Evolutionary conservation across 2,329 filamentous ascomycete genomes (phyloP).

Genomic region (Paracorniculantispora psalliotae): DNA sequence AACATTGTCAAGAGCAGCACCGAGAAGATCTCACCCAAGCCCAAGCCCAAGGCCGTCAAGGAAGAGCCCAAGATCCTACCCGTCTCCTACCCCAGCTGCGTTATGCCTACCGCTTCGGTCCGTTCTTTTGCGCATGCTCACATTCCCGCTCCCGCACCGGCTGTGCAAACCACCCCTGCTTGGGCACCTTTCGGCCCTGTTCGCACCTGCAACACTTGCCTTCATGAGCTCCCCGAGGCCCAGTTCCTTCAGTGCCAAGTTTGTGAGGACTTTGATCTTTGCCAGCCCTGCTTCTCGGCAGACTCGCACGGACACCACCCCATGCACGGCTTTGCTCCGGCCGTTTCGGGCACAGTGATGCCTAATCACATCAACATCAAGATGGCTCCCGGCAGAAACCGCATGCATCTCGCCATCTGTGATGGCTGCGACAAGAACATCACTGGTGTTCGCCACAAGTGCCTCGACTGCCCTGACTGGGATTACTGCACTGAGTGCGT

Average conservation of each 20-base stretch:
- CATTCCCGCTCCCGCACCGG: neutral
- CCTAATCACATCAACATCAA: constrained; percentile 58
- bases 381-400: constrained; percentile 74
- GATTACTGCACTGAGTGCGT: constrained; percentile 84
- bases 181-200: constrained; percentile 27
- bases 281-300: constrained; percentile 70
- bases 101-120: neutral
- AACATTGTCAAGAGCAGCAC: constrained; percentile 80
- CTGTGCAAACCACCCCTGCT: neutral
- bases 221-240: constrained; percentile 62
- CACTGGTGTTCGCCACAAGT: constrained; percentile 89
- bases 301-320: constrained; percentile 88
- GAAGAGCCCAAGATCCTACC: constrained; percentile 3
- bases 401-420: constrained; percentile 82
- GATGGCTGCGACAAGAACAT: constrained; percentile 92
- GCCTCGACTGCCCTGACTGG: constrained; percentile 94
- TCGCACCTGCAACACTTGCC: constrained; percentile 66
- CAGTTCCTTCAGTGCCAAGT: constrained; percentile 79
- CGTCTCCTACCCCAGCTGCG: neutral
- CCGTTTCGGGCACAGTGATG: constrained; percentile 57
- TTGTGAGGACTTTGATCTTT: constrained; percentile 91
- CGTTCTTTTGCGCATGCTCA: neutral
- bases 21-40: constrained; percentile 66
- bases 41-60: constrained; percentile 18
- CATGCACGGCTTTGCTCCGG: constrained; percentile 71